Evolutionary conservation across 1,284 basidiomycete genomes (phyloP).

Genomic region (Omphalotus olearius): DNA sequence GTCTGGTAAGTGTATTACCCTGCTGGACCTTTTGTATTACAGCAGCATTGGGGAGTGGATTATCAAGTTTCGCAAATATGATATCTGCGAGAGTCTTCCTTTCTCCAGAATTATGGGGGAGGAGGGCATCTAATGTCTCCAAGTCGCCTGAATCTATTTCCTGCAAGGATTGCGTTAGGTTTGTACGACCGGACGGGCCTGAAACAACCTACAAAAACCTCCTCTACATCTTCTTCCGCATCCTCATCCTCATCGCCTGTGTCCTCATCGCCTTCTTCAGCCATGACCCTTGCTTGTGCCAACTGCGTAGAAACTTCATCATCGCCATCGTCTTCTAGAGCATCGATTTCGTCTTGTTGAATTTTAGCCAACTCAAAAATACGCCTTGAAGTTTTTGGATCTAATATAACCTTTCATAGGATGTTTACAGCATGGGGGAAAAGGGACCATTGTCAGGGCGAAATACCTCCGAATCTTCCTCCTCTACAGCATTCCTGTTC

Average conservation of each 20-base stretch:
- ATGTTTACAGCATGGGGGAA: background rate
- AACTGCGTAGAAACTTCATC: constrained; percentile 38
- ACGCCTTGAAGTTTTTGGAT: constrained; percentile 82
- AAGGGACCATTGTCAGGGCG: constrained; percentile 13
- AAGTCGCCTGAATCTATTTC: constrained; percentile 89
- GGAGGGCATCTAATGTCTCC: constrained; percentile 76
- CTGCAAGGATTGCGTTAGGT: constrained; percentile 34
- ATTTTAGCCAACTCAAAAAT: constrained; percentile 92
- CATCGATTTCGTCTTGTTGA: constrained; percentile 87
- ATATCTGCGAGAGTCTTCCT: constrained; percentile 90
- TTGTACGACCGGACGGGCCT: constrained; percentile 1
- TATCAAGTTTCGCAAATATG: constrained; percentile 88
- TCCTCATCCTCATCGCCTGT: constrained; percentile 39
- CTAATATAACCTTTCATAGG: constrained; percentile 61
- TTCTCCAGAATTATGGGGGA: constrained; percentile 68
- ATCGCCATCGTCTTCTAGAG: constrained; percentile 36
- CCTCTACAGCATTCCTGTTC: constrained; percentile 32
- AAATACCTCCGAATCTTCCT: constrained; percentile 57
- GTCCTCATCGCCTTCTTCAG: constrained; percentile 51
- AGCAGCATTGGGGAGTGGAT: constrained; percentile 45
- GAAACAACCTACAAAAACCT: constrained; percentile 51
- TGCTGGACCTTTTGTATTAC: constrained; percentile 55
- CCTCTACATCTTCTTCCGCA: constrained; percentile 51
- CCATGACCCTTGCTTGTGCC: constrained; percentile 26
- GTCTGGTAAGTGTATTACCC: constrained; percentile 31